phyloP scores from a whole-genome alignment of 1,284 basidiomycete species.

The Coniophora puteana region DNA sequence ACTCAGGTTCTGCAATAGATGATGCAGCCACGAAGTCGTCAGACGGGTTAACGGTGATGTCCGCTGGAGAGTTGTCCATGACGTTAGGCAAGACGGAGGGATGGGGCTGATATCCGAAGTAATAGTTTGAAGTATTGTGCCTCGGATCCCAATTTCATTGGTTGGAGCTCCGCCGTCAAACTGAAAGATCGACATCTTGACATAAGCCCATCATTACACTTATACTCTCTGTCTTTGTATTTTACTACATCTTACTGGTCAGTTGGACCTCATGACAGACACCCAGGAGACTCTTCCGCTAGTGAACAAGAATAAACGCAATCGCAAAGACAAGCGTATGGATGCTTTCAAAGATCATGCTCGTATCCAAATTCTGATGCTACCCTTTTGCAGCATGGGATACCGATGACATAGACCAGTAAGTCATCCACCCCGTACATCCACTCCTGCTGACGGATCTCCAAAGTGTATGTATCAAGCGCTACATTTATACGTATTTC shows the following conservation, averaged over 20 bases:
- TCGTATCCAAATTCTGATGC: constrained; percentile 1
- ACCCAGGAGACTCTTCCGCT: constrained; percentile 37
- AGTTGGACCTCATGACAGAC: constrained; percentile 49
- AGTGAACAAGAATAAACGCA: constrained; percentile 81
- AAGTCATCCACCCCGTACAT: constrained; percentile 34
- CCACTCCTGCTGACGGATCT: constrained; percentile 16
- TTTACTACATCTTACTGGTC: too few species aligned
- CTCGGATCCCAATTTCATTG: too few species aligned
- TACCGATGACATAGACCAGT: constrained; percentile 98
- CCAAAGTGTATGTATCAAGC: constrained; percentile 27
- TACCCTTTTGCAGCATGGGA: constrained; percentile 77
- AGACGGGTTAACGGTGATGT: too few species aligned
- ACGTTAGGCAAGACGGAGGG: constrained; percentile 3
- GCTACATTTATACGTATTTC: not conserved
- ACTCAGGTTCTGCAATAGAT: too few species aligned
- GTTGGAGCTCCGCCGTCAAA: too few species aligned
- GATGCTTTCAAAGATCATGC: constrained; percentile 7
- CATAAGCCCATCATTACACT: too few species aligned
- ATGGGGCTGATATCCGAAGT: too few species aligned
- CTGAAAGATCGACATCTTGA: too few species aligned
- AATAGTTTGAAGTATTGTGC: too few species aligned
- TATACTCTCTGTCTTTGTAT: too few species aligned
- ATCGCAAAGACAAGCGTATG: constrained; percentile 91
- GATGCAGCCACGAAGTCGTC: too few species aligned
- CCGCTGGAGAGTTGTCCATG: constrained; percentile 36